Base-by-base conservation (phyloP, 176 grass and related monocot genomes). In the Cenchrus americanus region DNA sequence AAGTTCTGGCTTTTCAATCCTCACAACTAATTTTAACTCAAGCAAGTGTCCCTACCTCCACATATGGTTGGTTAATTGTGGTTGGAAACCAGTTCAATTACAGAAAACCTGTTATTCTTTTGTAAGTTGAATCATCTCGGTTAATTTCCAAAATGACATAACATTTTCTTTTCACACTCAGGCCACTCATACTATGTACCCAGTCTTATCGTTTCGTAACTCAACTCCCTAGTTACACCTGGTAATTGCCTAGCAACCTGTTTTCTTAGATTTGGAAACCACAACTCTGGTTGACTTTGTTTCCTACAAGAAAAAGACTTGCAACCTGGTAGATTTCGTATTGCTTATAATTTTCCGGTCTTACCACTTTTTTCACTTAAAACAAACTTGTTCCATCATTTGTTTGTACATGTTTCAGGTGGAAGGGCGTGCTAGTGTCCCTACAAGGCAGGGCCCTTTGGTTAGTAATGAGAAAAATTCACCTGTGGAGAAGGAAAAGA, bases 401-500 rank as follows among this genome's bases (percentile, higher is more conserved):
- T 70, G 18, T 72, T 42, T 70, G 13, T 80, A 2, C 49, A 48
- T 87, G 43, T 79, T 72, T 83, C 88, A 94, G 94, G 86, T 85
- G 82, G 94, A 94, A 88, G 92, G 89, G 19, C 89, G 89, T 3
- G 46, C 62, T 49, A 78, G 24, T 62, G 72, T 84, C 69, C 80
- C 86, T 41, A 60, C 81, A 46, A 92, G 92, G 86, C 90, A 90
- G 89, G 90, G 83, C 48, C 66, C 84, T 62, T 34, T 76, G 57
- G 64, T 82, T 70, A 69, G 69, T 53, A 92, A 88, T 67, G 92
- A 92, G 65, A 92, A 90, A 86, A 92, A 21, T 41, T 54, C 67
- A 86, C 41, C 54, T 48, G 11, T 90, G 41, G 94, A 92, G 43
- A 97, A 94, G 76, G 92, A 94, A 69, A 97, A 92, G 75, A 89